Base-by-base conservation (phyloP, 352 stramenopile species). In the Phytophthora pini region DNA sequence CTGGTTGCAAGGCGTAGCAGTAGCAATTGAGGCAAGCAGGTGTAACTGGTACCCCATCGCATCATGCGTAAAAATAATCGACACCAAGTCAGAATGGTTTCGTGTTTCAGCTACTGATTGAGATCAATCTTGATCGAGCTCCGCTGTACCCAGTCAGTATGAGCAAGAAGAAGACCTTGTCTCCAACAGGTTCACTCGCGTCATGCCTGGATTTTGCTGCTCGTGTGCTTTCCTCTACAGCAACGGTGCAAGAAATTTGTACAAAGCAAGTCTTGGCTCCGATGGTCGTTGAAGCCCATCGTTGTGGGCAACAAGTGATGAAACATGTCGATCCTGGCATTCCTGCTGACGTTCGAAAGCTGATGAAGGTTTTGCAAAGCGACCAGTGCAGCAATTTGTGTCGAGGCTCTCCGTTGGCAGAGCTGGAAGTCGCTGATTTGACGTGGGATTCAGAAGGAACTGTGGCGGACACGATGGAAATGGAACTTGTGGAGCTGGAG, bases 401-500 rank as follows among this genome's bases (percentile, higher is more conserved):
- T 32, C 39, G 29, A 26, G 27, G 29, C 5, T 51, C 45, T 43
- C 53, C 65, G 6, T 36, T 84, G 24, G 41, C 15, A 0, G 20
- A 27, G 0, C 32, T 90, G 15, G 56, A 52, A 15, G 70, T 89
- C 29, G 75, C 73, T 13, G 79, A 92, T 34, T 45, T 89, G 32
- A 82, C 78, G 8, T 92, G 82, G 82, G 82, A 92, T 46, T 78
- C 79, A 0, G 67, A 87, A 50, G 83, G 83, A 1, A 34, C 48
- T 3, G 77, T 79, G 1, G 34, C 39, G 1, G 62, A 89, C 41
- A 89, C 76, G 5, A 68, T 92, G 20, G 72, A 84, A 39, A 89
- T 90, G 68, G 80, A 90, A 44, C 46, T 92, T 1, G 32, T 79
- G n/a, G 80, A 89, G 13, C 52, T 92, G 12, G 39, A 86, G n/a